These are phyloP conservation scores for Eucalyptus microcorys DNA, from an alignment of 345 rosid genomes.

Conservation along the genomic window DNA sequence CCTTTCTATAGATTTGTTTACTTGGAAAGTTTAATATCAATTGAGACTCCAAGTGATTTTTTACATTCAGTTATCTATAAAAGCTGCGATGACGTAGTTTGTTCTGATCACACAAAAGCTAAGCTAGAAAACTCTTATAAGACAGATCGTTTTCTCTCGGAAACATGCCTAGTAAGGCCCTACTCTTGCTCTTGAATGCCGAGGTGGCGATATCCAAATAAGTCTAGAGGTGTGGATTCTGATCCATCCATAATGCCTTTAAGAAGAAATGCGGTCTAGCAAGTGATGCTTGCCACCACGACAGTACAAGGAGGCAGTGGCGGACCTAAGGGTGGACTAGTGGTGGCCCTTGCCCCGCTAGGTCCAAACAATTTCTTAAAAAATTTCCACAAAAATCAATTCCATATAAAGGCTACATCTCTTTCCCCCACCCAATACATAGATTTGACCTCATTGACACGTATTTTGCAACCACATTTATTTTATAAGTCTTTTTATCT, in stretches of 20 bases:
- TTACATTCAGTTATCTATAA: neutral
- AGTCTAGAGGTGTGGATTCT: neutral
- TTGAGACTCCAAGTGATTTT: neutral
- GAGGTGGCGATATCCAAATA: neutral
- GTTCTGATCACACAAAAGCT: neutral
- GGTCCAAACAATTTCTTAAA: neutral
- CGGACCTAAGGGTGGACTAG: neutral
- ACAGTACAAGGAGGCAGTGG: neutral
- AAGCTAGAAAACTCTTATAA: neutral
- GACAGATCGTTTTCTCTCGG: neutral
- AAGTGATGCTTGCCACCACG: neutral
- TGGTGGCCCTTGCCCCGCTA: neutral
- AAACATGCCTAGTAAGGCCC: neutral
- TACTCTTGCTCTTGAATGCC: neutral
- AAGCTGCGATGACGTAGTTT: neutral
- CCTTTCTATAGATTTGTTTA: neutral
- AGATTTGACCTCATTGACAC: neutral
- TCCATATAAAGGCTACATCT: neutral
- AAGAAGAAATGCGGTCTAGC: neutral
- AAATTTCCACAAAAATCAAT: neutral
- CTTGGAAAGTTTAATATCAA: neutral
- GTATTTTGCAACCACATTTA: neutral
- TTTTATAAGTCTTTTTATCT: neutral
- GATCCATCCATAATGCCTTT: neutral
- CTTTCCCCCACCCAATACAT: neutral